A percentile compares a stretch with the other conserved stretches of the same genome.
Conservation (phyloP, 169 alveolate genomes). For the Fabrea salina region DNA sequence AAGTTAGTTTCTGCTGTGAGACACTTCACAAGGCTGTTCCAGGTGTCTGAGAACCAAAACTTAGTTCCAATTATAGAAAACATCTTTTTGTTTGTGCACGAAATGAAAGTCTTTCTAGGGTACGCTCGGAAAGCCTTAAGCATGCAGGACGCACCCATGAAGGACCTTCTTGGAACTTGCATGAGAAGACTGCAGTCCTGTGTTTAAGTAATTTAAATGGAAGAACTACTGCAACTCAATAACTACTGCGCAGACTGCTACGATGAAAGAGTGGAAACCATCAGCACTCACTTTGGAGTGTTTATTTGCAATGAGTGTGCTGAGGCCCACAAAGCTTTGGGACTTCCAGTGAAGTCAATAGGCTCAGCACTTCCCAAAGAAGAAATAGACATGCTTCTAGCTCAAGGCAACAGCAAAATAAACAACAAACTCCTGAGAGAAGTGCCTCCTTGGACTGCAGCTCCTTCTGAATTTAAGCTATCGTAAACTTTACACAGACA, state of each 20-base stretch:
- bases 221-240: not conserved
- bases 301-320: conserved; percentile 20
- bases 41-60: not conserved
- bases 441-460: not conserved
- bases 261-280: not conserved
- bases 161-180: too few relatives aligned
- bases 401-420: conserved; percentile 11
- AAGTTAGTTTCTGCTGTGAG: too few relatives aligned
- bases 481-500: conserved; percentile 10
- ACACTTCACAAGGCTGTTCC: not conserved
- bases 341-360: not conserved
- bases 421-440: conserved; percentile 1
- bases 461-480: not conserved
- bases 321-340: not conserved
- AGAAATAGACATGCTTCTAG: not conserved
- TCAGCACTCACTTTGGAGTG: conserved; percentile 11
- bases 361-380: not conserved
- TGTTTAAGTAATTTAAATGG: too few relatives aligned
- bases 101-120: conserved; percentile 11
- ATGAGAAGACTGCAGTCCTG: too few relatives aligned
- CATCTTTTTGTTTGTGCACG: conserved; percentile 28
- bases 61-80: not conserved
- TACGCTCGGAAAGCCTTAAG: too few relatives aligned
- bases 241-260: conserved; percentile 20
- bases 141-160: too few relatives aligned